phyloP scores from a whole-genome alignment of 345 rosid genomes.

The Reutealis trisperma region DNA sequence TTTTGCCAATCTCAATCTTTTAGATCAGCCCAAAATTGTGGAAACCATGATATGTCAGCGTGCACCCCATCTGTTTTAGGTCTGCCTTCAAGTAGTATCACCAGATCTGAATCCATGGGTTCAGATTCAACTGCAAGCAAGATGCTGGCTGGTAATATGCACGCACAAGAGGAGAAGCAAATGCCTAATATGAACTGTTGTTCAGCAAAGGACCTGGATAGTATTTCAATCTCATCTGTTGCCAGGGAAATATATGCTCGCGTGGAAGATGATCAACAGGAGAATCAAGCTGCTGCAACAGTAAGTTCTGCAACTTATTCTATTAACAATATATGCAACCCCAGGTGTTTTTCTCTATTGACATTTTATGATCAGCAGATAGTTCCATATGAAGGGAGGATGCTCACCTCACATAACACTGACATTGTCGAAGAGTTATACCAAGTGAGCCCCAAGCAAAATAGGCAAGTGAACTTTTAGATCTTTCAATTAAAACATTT shows the following conservation, averaged over 20 bases:
- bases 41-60: constrained; percentile 12
- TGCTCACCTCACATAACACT: constrained; percentile 17
- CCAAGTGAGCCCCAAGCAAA: constrained; percentile 27
- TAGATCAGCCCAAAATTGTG: constrained; percentile 13
- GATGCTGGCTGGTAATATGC: constrained; percentile 14
- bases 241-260: constrained; percentile 5
- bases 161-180: constrained; percentile 16
- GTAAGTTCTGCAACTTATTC: constrained; percentile 12
- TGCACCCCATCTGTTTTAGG: constrained; percentile 10
- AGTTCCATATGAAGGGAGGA: constrained; percentile 19
- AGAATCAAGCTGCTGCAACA: constrained; percentile 16
- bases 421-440: constrained; percentile 19
- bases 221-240: constrained; percentile 9
- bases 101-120: constrained; percentile 8
- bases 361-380: constrained; percentile 20
- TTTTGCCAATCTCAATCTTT: constrained; percentile 14
- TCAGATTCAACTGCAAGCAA: constrained; percentile 17
- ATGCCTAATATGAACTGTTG: constrained; percentile 1
- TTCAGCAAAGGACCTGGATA: constrained; percentile 9
- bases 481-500: neutral
- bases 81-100: constrained; percentile 17
- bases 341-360: constrained; percentile 13
- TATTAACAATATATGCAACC: constrained; percentile 5
- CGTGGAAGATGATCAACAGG: neutral
- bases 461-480: constrained; percentile 26